Evolutionary conservation across 2,329 filamentous ascomycete genomes (phyloP).

Genomic region (Scleromitrula shiraiana): DNA sequence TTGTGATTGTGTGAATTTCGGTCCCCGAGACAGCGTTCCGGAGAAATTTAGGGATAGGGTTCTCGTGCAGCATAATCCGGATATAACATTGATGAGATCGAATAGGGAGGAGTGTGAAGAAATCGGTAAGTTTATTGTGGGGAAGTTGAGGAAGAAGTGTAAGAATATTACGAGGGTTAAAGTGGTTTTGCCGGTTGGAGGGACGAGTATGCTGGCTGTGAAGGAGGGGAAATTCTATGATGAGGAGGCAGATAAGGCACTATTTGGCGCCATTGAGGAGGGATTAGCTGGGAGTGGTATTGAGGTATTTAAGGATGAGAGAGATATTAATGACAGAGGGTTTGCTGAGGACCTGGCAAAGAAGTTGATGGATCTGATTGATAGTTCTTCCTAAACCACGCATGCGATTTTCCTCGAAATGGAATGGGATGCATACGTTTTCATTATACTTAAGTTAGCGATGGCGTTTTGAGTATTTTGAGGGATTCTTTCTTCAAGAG

Average conservation of each 20-base stretch:
- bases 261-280: constrained; percentile 44
- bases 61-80: constrained; percentile 58
- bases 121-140: constrained; percentile 48
- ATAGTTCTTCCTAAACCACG: background rate
- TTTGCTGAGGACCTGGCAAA: constrained; percentile 44
- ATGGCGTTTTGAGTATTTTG: too few species aligned
- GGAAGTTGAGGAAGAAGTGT: constrained; percentile 39
- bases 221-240: constrained; percentile 46
- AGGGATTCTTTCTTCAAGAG: too few species aligned
- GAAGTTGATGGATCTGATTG: constrained; percentile 1
- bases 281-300: constrained; percentile 43
- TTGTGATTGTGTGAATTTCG: constrained; percentile 42
- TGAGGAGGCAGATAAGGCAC: constrained; percentile 35
- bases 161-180: constrained; percentile 37
- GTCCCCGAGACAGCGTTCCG: constrained; percentile 46
- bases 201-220: constrained; percentile 52
- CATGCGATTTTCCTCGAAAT: too few species aligned
- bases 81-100: constrained; percentile 59
- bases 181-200: constrained; percentile 52
- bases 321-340: constrained; percentile 45
- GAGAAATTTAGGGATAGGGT: constrained; percentile 42
- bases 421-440: background rate
- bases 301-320: constrained; percentile 39
- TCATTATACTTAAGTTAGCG: too few species aligned
- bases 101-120: constrained; percentile 45